These are phyloP conservation scores for Candida qinlingensis DNA, from an alignment of 805 yeast genomes.

Conservation along the genomic window DNA sequence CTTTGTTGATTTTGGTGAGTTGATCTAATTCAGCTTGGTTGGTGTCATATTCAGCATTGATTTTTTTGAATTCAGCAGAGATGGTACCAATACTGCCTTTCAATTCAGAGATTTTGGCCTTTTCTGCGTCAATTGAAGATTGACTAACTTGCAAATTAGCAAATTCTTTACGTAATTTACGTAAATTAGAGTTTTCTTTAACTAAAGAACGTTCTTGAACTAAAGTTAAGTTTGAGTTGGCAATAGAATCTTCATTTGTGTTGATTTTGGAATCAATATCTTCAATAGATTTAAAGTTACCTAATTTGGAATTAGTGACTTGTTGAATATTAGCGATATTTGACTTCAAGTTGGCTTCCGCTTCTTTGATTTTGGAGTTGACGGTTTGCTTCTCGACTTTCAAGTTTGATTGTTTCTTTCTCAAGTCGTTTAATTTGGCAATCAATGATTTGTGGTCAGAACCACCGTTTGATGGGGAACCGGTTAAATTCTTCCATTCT, in stretches of 20 bases:
- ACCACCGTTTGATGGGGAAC: background rate
- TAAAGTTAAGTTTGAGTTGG: conserved; percentile 72
- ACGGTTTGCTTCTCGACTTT: conserved; percentile 40
- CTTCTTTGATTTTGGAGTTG: conserved; percentile 61
- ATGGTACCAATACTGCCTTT: conserved; percentile 31
- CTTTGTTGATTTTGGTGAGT: conserved; percentile 36
- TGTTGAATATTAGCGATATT: conserved; percentile 70
- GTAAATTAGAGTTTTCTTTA: conserved; percentile 78
- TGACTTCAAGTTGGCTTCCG: conserved; percentile 69
- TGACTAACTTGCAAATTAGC: conserved; percentile 69
- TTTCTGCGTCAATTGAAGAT: conserved; percentile 73
- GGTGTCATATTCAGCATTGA: conserved; percentile 62
- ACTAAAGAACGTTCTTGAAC: conserved; percentile 86
- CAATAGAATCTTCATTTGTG: conserved; percentile 67
- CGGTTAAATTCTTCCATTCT: conserved; percentile 40
- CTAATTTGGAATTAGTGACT: conserved; percentile 54
- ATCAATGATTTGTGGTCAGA: conserved; percentile 29
- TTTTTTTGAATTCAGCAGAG: conserved; percentile 42
- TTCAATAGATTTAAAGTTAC: conserved; percentile 54
- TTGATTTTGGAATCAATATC: conserved; percentile 66
- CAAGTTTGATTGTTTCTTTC: conserved; percentile 41
- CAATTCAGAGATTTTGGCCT: conserved; percentile 66
- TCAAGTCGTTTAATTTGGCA: conserved; percentile 40
- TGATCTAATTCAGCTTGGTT: conserved; percentile 34
- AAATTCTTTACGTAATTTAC: conserved; percentile 77